Percentiles rank a stretch among this genome's conserved stretches.
Conservation (phyloP, 1,139 yeast species). For the Sugiyamaella castrensis region DNA sequence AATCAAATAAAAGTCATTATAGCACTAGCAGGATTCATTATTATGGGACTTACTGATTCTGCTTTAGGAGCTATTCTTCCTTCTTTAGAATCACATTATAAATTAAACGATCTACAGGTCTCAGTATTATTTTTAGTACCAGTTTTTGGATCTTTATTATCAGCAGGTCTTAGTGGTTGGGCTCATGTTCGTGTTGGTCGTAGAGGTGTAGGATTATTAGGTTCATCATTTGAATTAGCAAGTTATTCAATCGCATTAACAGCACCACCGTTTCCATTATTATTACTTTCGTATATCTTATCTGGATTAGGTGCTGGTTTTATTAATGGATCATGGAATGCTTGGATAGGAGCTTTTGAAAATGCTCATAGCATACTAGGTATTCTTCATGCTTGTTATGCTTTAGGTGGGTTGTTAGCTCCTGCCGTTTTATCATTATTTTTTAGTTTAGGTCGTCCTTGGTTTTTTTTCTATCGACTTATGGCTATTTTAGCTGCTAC, state of each 20-base stretch:
- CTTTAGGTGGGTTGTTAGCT: conserved; percentile 57
- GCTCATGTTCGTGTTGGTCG: conserved; percentile 44
- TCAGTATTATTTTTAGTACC: conserved; percentile 28
- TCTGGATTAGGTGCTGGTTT: conserved; percentile 60
- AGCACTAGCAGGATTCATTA: conserved; percentile 27
- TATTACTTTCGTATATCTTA: conserved; percentile 51
- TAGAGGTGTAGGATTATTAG: conserved; percentile 40
- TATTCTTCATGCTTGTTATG: conserved; percentile 55
- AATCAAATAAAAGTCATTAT: conserved; percentile 25
- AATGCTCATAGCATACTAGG: conserved; percentile 51
- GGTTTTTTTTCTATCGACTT: conserved; percentile 50
- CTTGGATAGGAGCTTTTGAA: conserved; percentile 51
- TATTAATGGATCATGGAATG: conserved; percentile 53
- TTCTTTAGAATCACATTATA: conserved; percentile 39
- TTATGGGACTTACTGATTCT: conserved; percentile 45
- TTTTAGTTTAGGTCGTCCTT: conserved; percentile 44
- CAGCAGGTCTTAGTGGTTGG: conserved; percentile 36
- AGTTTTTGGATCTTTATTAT: conserved; percentile 35
- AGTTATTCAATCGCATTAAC: conserved; percentile 44
- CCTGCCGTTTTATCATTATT: conserved; percentile 55
- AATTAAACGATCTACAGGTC: conserved; percentile 22
- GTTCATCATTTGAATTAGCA: conserved; percentile 37
- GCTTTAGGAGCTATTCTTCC: conserved; percentile 51
- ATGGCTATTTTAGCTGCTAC: conserved; percentile 41
- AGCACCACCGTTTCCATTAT: conserved; percentile 38